Percentiles rank a stretch among this genome's conserved stretches.
These are phyloP conservation scores for Mycena galericulata DNA, from an alignment of 768 basidiomycete genomes.

Conservation along the genomic window DNA sequence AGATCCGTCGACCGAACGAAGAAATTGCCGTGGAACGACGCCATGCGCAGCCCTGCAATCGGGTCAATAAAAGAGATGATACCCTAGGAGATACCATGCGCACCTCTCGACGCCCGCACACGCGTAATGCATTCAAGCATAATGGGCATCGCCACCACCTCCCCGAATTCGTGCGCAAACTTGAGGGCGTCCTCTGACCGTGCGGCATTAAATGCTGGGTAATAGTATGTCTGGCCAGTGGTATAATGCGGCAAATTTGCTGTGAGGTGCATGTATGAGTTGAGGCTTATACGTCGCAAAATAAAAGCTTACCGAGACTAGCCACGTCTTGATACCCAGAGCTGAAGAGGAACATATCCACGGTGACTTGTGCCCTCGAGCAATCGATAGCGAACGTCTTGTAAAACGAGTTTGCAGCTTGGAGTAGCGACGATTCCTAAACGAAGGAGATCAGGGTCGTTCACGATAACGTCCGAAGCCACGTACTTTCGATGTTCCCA, in stretches of 20 bases:
- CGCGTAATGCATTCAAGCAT: constrained; percentile 98
- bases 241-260: constrained; percentile 97
- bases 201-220: constrained; percentile 96
- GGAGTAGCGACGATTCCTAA: constrained; percentile 91
- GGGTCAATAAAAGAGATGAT: constrained; percentile 13
- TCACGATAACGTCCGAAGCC: neutral
- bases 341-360: constrained; percentile 99
- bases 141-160: constrained; percentile 92
- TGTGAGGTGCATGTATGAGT: constrained; percentile 42
- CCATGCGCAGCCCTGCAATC: constrained; percentile 85
- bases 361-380: constrained; percentile 95
- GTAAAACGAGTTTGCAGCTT: constrained; percentile 95
- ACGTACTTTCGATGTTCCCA: constrained; percentile 91
- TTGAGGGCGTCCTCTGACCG: constrained; percentile 97
- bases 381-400: constrained; percentile 99
- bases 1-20: constrained; percentile 98
- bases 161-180: constrained; percentile 97
- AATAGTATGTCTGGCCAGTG: constrained; percentile 97
- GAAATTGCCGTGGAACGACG: constrained; percentile 98
- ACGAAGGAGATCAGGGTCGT: neutral
- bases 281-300: neutral
- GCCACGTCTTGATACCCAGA: constrained; percentile 95
- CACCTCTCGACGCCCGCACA: constrained; percentile 96
- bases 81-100: constrained; percentile 16
- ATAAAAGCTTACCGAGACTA: constrained; percentile 72